Base-by-base conservation (phyloP, 78 protist genomes). In the Tieghemostelium lacteum region DNA sequence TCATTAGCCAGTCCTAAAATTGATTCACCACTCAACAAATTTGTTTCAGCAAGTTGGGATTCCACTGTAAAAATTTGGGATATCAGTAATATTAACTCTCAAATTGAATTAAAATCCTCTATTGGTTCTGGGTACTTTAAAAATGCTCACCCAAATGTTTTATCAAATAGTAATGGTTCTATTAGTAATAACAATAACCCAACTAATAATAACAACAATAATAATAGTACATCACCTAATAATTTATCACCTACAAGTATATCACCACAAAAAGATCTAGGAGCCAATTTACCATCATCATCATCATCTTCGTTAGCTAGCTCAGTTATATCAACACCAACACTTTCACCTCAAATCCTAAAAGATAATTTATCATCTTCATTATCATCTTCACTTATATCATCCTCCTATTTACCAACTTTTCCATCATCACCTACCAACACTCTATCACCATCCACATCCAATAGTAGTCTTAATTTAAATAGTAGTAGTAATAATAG, bases 21-120 rank as follows among this genome's bases (percentile, higher is more conserved):
- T n/a, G 49, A n/a, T 55, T 7, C 6, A 37, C 57, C 75, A 29
- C 62, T 70, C 29, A 42, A n/a, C 2, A 65, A 52, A 33, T 88
- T 83, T 33, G 62, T 83, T 10, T 55, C 91, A 0, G 75, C 62
- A 0, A 34, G 73, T 19, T 75, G 85, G 70, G 93, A 88, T 29
- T 50, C 77, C 10, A 60, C 69, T 34, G 52, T 88, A 1, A 88
- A 74, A 39, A 39, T 75, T 12, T 88, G 93, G 93, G 86, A 88
- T n/a, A 66, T 83, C 3, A 78, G 69, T 7, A 10, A 22, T 22
- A 57, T 22, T 5, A 57, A 57, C 17, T 14, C 63, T 19, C 4
- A n/a, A 16, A 14, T 14, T 22, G 63, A 57, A 22, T 7, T 17
- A 22, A 57, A 16, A 14, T 5, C 7, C 17, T 19, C 8, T 57